Evolutionary conservation across 257 asterid species (phyloP), one percentile per base, ranked within the genome.

Genomic region (Anisodus acutangulus): DNA sequence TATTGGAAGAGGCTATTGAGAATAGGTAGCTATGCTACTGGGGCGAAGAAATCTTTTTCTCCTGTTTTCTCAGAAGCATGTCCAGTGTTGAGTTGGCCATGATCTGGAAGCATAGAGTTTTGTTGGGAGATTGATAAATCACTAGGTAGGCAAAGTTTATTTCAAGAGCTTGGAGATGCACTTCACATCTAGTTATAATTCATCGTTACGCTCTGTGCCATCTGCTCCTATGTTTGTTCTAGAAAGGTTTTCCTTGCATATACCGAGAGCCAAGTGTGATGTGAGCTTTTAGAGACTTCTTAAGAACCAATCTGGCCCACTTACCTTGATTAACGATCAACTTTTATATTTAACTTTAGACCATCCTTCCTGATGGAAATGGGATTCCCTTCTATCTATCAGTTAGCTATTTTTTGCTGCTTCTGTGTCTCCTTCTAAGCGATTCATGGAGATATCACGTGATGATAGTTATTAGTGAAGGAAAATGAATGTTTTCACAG

Each of bases 21-120:
- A 69, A 70, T 70, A 39, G 35, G 80, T n/a, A 59, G 39, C 59
- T 45, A n/a, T 47, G 80, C 41, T 71, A 51, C 80, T 19, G n/a
- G 9, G 57, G 41, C 0, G 5, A 0, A 72, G 11, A 4, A 72
- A 26, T n/a, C 0, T 45, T 19, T 47, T 2, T 0, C 19, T 47
- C 53, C 39, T 72, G 80, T 47, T 72, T 72, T 26, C 80, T 72
- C 59, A 72, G 59, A 72, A 72, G 22, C 59, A 19, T 10, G 10
- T 43, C 80, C 37, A 10, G 11, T 7, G 26, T 17, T 70, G 79
- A 41, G 35, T 8, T 70, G 55, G 1, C 31, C 6, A 16, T 69
- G 78, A 69, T 8, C 53, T 41, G 26, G 4, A 16, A 8, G 41
- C 31, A 7, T 2, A 0, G 12, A 11, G 26, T 69, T 69, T 69